phyloP scores from a whole-genome alignment of 2,329 filamentous ascomycete species.

The Elsinoe batatas region DNA sequence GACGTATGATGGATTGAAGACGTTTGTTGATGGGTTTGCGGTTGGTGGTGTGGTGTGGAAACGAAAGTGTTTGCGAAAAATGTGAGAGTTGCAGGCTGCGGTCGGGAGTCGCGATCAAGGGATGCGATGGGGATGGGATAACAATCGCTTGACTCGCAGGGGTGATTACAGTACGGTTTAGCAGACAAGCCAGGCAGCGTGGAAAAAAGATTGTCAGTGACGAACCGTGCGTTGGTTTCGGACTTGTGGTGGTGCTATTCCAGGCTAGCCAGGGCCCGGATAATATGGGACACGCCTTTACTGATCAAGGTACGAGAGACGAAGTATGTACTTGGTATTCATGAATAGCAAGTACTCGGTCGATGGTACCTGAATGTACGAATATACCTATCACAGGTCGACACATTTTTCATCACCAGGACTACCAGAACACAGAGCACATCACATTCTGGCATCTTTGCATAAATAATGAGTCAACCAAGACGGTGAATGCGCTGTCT shows the following conservation, averaged over 20 bases:
- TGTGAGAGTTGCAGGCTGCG: background rate
- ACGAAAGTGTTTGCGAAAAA: background rate
- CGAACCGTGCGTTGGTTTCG: conserved; percentile 1
- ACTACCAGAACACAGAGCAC: background rate
- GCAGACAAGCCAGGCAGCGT: background rate
- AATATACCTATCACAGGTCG: background rate
- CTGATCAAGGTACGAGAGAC: too few relatives aligned
- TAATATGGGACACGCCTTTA: background rate
- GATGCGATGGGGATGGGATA: background rate
- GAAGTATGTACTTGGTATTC: too few relatives aligned
- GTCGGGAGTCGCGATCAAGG: background rate
- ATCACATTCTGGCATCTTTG: background rate
- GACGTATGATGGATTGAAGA: background rate
- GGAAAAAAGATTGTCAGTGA: background rate
- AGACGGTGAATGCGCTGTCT: conserved; percentile 10
- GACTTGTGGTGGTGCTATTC: background rate
- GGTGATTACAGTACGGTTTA: conserved; percentile 1
- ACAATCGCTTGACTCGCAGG: background rate
- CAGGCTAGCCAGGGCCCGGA: conserved; percentile 1
- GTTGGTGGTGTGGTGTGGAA: background rate
- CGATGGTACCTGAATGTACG: background rate
- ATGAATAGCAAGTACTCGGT: too few relatives aligned
- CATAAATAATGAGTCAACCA: background rate
- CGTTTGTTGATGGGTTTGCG: background rate
- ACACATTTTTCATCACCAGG: background rate